A percentile compares a stretch with the other conserved stretches of the same genome.
These are phyloP conservation scores for Solanum bukasovii DNA, from an alignment of 257 asterid species.

Conservation along the genomic window DNA sequence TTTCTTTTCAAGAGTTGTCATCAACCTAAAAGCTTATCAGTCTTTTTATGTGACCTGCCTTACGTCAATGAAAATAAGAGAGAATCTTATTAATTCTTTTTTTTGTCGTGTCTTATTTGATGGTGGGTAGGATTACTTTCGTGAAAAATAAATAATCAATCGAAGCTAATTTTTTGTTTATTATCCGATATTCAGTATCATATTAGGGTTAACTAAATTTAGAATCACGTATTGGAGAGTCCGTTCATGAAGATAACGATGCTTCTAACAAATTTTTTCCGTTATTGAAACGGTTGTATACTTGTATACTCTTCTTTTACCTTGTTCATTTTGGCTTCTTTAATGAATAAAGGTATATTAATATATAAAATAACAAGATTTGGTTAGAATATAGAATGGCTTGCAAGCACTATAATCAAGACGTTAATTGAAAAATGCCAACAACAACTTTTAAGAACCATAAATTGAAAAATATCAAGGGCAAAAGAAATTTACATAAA, in stretches of 20 bases:
- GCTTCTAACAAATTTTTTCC: not conserved
- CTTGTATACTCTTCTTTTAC: not conserved
- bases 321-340: not conserved
- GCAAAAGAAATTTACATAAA: not conserved
- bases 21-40: not conserved
- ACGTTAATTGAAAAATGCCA: not conserved
- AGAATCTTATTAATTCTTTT: not conserved
- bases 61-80: not conserved
- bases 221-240: not conserved
- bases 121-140: not conserved
- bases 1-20: not conserved
- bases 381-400: not conserved
- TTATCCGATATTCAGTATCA: not conserved
- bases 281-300: not conserved
- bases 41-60: not conserved
- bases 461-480: not conserved
- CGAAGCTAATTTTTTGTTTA: not conserved
- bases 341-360: not conserved
- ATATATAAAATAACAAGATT: not conserved
- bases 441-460: not conserved
- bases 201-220: not conserved
- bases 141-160: too few relatives aligned
- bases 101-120: too few relatives aligned
- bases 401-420: not conserved
- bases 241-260: too few relatives aligned